Percentiles rank a stretch among this genome's conserved stretches.
phyloP scores from a whole-genome alignment of 345 rosid species.

The Gossypium raimondii region DNA sequence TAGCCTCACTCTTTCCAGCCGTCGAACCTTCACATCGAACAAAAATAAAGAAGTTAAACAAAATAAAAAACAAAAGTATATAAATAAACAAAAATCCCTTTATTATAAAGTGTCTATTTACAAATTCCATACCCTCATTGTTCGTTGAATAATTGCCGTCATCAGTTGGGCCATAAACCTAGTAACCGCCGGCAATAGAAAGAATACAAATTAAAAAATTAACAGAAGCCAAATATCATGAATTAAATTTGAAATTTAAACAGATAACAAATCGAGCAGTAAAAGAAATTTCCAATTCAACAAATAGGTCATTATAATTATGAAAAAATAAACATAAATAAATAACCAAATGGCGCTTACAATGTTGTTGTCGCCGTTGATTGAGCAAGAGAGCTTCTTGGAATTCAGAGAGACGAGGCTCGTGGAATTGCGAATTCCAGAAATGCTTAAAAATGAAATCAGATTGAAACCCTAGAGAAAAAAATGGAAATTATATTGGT shows the following conservation, averaged over 20 bases:
- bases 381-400: slow-evolving; percentile 20
- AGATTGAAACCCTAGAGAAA: slow-evolving; percentile 18
- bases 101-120: background rate
- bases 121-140: slow-evolving; percentile 24
- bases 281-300: background rate
- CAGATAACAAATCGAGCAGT: background rate
- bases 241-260: background rate
- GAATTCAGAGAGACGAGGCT: background rate
- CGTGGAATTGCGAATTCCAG: slow-evolving; percentile 9
- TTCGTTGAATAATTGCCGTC: slow-evolving; percentile 15
- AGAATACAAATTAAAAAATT: background rate
- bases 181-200: slow-evolving; percentile 1
- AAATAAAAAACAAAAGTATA: background rate
- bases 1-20: slow-evolving; percentile 18
- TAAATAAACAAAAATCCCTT: background rate
- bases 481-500: background rate
- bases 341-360: slow-evolving; percentile 24
- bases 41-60: slow-evolving; percentile 1
- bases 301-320: background rate
- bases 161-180: slow-evolving; percentile 30
- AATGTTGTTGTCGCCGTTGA: slow-evolving; percentile 19
- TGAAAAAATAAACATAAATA: background rate
- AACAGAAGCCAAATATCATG: background rate
- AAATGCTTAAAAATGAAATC: background rate
- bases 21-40: slow-evolving; percentile 27